These are phyloP conservation scores for Pinus albicaulis DNA, from an alignment of 75 land plant species.

Conservation along the genomic window DNA sequence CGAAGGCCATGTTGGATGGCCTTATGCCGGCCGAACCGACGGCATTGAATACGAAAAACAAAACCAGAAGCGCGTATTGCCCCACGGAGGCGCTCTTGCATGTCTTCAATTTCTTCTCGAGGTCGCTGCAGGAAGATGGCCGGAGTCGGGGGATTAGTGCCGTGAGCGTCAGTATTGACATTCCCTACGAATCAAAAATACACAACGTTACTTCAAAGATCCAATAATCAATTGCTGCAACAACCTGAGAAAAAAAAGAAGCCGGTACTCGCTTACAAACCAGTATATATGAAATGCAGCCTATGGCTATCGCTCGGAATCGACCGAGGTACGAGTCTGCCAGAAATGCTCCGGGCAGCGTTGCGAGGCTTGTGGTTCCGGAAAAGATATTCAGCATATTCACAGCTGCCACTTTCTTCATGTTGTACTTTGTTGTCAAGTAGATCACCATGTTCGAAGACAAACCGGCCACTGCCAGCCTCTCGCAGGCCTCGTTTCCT, in stretches of 20 bases:
- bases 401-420: conserved; percentile 49
- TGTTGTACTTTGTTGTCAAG: conserved; percentile 36
- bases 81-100: not conserved
- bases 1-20: conserved; percentile 27
- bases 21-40: conserved; percentile 25
- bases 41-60: conserved; percentile 12
- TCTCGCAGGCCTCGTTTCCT: conserved; percentile 69
- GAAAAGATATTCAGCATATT: conserved; percentile 44
- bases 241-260: not conserved
- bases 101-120: not conserved
- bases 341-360: conserved; percentile 61
- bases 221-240: not conserved
- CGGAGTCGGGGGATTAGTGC: conserved; percentile 10
- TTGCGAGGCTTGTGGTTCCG: conserved; percentile 57
- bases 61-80: conserved; percentile 5
- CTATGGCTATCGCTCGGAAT: conserved; percentile 40
- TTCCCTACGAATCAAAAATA: not conserved
- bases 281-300: conserved; percentile 34
- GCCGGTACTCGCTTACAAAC: conserved; percentile 6
- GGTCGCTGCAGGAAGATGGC: conserved; percentile 1
- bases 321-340: conserved; percentile 69
- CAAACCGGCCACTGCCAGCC: conserved; percentile 56
- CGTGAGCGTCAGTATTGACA: conserved; percentile 22
- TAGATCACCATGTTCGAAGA: conserved; percentile 50
- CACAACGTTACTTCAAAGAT: not conserved